Evolutionary conservation across 495 filamentous ascomycete species (phyloP).

Genomic region (Filosporella fistucella): DNA sequence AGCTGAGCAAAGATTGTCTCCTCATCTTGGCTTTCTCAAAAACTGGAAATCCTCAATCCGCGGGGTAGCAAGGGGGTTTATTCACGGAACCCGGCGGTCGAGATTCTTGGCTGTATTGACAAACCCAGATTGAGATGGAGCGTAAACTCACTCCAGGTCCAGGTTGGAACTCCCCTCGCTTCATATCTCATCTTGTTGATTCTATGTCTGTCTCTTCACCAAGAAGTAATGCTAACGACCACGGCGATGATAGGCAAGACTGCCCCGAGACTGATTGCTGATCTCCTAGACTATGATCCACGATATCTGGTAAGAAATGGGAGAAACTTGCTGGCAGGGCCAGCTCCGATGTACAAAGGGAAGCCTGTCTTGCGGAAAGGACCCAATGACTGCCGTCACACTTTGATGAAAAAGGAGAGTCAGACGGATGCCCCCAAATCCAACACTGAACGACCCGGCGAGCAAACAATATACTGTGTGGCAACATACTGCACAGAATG

Average conservation of each 20-base stretch:
- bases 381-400: slow-evolving; percentile 20
- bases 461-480: slow-evolving; percentile 11
- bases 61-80: no score
- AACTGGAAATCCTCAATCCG: no score
- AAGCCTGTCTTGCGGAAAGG: slow-evolving; percentile 2
- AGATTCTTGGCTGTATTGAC: not conserved
- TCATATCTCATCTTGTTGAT: not conserved
- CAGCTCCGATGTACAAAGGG: slow-evolving; percentile 12
- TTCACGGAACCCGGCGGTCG: slow-evolving; percentile 4
- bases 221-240: slow-evolving; percentile 5
- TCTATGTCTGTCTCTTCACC: not conserved
- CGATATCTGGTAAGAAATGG: slow-evolving; percentile 6
- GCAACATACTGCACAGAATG: slow-evolving; percentile 22
- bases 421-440: slow-evolving; percentile 11
- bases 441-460: slow-evolving; percentile 11
- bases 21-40: no score
- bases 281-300: slow-evolving; percentile 25
- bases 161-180: slow-evolving; percentile 13
- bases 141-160: slow-evolving; percentile 8
- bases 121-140: slow-evolving; percentile 12
- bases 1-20: no score
- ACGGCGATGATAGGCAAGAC: slow-evolving; percentile 21
- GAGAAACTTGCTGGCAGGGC: slow-evolving; percentile 20
- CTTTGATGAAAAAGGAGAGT: slow-evolving; percentile 16
- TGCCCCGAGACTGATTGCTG: slow-evolving; percentile 20